Evolutionary conservation across 441 rosid species (phyloP), one percentile per base, ranked within the genome.

Genomic region (Syzygium malaccense): DNA sequence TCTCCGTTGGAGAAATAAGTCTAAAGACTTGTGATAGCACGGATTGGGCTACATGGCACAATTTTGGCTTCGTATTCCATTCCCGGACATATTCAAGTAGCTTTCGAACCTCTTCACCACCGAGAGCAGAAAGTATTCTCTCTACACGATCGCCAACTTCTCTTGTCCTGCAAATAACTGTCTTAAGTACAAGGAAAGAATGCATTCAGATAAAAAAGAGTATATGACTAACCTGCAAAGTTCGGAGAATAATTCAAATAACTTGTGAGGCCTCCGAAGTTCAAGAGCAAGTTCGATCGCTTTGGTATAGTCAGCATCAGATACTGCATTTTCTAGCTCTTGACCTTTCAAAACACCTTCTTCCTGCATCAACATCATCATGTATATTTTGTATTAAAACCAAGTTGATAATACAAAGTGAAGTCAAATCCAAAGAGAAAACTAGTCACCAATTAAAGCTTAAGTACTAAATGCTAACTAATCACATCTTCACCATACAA

Each of bases 61-160:
- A 92, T 91, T 94, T 97, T 86, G 99, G 98, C 91, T 97, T 96
- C 85, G 98, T 93, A 90, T 98, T 98, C 99, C 99, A 98, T 91
- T 98, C 98, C 88, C 99, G 95, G 86, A 93, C 90, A 84, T 98
- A 98, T 90, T 95, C 97, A 89, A 98, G 94, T 89, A 98, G 99
- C 83, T 89, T 91, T 64, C 87, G 93, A 41, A 93, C 90, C 89
- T 98, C 97, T 92, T 97, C 99, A n/a, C 93, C 92, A 60, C 93
- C 94, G 87, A 98, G 95, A 86, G 93, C 92, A 90, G 89, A 91
- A 86, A 97, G 96, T 86, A 96, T 96, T 91, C 93, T 95, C 89
- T 91, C 93, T 60, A 96, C 92, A 66, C 93, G 96, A 89, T 93
- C 87, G 75, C 58, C 92, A 54, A 91, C 91, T 66, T 93, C 98